Percentiles rank a stretch among this genome's conserved stretches.
These are phyloP conservation scores for Coprinopsis cinerea DNA, from an alignment of 768 basidiomycete species.

Conservation along the genomic window DNA sequence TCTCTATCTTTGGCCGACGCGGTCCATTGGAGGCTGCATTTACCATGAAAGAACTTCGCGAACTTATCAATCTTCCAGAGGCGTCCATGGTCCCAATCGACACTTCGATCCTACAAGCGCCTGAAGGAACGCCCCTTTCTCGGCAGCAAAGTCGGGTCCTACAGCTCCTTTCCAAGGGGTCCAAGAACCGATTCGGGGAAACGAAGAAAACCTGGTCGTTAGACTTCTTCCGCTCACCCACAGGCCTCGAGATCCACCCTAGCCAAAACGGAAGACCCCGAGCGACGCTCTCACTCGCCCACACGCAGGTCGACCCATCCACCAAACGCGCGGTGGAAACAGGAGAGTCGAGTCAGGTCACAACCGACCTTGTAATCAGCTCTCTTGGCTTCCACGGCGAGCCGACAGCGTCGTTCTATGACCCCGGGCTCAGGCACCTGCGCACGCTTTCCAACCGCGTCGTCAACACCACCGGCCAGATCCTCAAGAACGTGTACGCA, in stretches of 20 bases:
- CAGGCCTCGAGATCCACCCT: constrained; percentile 30
- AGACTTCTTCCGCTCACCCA: constrained; percentile 75
- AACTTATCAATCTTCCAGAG: constrained; percentile 64
- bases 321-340: constrained; percentile 48
- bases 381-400: constrained; percentile 84
- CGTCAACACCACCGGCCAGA: constrained; percentile 28
- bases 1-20: constrained; percentile 80
- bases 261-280: constrained; percentile 14
- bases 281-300: constrained; percentile 45
- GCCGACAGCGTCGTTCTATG: constrained; percentile 52
- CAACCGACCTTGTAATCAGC: constrained; percentile 78
- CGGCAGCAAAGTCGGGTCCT: constrained; percentile 64
- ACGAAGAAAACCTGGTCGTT: constrained; percentile 72
- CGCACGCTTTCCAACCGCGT: constrained; percentile 50
- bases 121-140: constrained; percentile 31
- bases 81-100: constrained; percentile 63
- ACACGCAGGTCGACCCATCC: constrained; percentile 51
- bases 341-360: constrained; percentile 41
- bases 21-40: constrained; percentile 88
- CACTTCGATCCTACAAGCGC: constrained; percentile 32
- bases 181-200: constrained; percentile 40
- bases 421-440: constrained; percentile 49
- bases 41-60: constrained; percentile 88
- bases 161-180: constrained; percentile 62
- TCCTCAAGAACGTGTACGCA: constrained; percentile 68